phyloP scores from a whole-genome alignment of 75 land plant genomes.

The Cryptomeria japonica region DNA sequence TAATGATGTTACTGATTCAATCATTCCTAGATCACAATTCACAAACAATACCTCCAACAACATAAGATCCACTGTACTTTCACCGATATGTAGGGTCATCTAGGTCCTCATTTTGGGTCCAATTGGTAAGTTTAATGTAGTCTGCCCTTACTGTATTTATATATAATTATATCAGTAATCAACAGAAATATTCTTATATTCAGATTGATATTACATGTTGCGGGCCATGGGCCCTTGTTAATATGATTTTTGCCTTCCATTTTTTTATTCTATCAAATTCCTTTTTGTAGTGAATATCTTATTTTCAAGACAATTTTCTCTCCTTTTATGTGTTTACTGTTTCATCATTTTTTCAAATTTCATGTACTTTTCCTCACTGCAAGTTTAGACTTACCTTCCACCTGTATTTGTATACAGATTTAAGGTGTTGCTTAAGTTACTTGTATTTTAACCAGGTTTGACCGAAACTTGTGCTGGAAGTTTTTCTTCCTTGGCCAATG shows the following conservation, averaged over 20 bases:
- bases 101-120: no score
- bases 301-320: neutral
- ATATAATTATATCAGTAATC: neutral
- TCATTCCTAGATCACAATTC: neutral
- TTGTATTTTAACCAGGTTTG: conserved; percentile 57
- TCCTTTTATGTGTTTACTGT: neutral
- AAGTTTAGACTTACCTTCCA: neutral
- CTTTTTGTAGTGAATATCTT: neutral
- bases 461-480: conserved; percentile 97
- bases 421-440: neutral
- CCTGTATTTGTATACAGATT: neutral
- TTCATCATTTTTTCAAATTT: neutral
- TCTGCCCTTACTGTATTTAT: no score
- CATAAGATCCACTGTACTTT: no score
- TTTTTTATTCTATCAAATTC: neutral
- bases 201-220: neutral
- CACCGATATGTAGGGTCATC: no score
- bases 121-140: no score
- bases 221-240: neutral
- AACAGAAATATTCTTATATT: neutral
- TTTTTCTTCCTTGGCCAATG: conserved; percentile 79
- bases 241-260: neutral
- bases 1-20: neutral
- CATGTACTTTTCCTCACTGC: neutral
- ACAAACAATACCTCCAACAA: neutral